phyloP scores from a whole-genome alignment of 73 alveolate species.

The Stentor coeruleus region DNA sequence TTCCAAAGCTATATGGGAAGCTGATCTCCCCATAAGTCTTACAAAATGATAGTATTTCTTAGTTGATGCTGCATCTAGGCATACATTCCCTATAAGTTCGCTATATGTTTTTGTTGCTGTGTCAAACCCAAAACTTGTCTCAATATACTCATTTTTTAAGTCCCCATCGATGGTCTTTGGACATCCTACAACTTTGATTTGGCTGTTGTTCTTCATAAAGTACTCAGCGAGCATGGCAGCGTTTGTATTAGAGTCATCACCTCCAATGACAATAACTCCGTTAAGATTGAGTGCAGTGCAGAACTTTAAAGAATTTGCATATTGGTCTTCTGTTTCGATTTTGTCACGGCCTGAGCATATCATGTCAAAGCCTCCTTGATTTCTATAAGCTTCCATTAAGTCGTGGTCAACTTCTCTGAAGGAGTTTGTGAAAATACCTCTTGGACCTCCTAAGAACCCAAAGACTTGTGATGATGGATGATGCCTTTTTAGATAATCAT shows the following conservation, averaged over 20 bases:
- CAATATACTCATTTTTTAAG: conserved; percentile 84
- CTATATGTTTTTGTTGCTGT: conserved; percentile 97
- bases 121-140: conserved; percentile 94
- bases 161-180: conserved; percentile 99
- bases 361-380: conserved; percentile 99
- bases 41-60: conserved; percentile 94
- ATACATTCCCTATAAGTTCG: conserved; percentile 92
- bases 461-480: conserved; percentile 78
- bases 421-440: conserved; percentile 91
- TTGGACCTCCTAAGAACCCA: conserved; percentile 96
- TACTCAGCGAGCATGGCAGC: conserved; percentile 98
- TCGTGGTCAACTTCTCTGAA: conserved; percentile 83
- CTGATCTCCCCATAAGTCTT: conserved; percentile 98
- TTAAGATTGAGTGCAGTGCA: conserved; percentile 75
- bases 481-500: conserved; percentile 75
- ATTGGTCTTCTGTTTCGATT: conserved; percentile 46
- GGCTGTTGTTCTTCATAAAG: conserved; percentile 69
- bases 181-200: conserved; percentile 89
- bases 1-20: conserved; percentile 97
- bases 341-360: conserved; percentile 90
- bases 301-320: conserved; percentile 38
- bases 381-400: conserved; percentile 89
- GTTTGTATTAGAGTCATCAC: conserved; percentile 97
- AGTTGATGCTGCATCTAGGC: conserved; percentile 70
- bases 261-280: conserved; percentile 98